Base-by-base conservation (phyloP, 176 grass and related monocot genomes). In the Oryza brachyantha region DNA sequence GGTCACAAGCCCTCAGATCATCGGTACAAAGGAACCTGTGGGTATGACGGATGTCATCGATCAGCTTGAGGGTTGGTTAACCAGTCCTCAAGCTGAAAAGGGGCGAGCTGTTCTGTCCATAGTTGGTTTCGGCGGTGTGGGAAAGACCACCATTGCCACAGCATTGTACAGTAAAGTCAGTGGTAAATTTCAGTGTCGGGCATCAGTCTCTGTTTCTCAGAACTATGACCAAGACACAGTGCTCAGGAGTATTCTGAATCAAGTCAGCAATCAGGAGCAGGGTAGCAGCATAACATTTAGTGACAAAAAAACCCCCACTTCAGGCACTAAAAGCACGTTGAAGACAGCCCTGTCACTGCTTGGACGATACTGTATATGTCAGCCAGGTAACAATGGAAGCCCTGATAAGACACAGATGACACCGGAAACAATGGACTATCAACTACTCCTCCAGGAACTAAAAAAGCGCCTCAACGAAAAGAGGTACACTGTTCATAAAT, bases 121-220 rank as follows among this genome's bases (percentile, higher is more conserved):
- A 0, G 27, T 71, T 0, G 78, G 78, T 17, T 71, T 71, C 5
- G 66, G 10, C 0, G 66, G 78, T 3, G 48, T 80, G 24, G 78
- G 78, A 4, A 81, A 81, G 54, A 81, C 66, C 0, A 80, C 78
- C 10, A 71, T 70, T 24, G 78, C 78, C 24, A 80, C 1, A 1
- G 78, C 50, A 1, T 25, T 81, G 52, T 71, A 81, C 54, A 26
- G 17, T n/a, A 71, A 32, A 10, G 5, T 34, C 17, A 5, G 3
- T 0, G 21, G 22, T 7, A 3, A 61, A 61, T 81, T 81, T 34
- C 25, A 34, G 0, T 61, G 37, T 17, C 36, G 38, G 3, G 78
- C 78, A 0, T 32, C 2, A 0, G 78, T 81, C 0, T 34, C 26
- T 25, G 66, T 81, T 3, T 81, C 78, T 1, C 78, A 81, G 78